Conservation (phyloP, 257 asterid genomes). For the Solanum dulcamara region DNA sequence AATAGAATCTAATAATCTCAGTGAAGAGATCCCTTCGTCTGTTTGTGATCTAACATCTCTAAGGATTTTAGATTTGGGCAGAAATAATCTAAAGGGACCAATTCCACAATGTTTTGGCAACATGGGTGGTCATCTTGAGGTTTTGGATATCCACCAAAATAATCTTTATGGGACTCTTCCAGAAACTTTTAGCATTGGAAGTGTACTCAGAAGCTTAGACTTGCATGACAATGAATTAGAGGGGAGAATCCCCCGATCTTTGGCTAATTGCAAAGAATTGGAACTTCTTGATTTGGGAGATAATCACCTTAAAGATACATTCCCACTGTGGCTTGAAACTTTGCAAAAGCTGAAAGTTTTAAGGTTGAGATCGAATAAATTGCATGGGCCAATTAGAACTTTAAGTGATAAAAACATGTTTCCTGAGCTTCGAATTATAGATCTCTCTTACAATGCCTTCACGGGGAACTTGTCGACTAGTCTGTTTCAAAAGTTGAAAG, state of each 20-base stretch:
- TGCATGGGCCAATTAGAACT: neutral
- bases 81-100: too few relatives aligned
- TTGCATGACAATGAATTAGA: neutral
- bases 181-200: neutral
- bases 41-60: too few relatives aligned
- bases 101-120: neutral
- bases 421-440: neutral
- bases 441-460: neutral
- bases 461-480: neutral
- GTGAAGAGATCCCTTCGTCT: neutral
- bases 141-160: neutral
- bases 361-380: neutral
- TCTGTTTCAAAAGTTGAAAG: neutral
- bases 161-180: neutral
- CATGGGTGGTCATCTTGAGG: neutral
- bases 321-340: neutral
- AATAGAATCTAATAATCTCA: neutral
- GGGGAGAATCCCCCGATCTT: neutral
- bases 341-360: neutral
- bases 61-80: neutral
- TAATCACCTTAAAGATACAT: neutral
- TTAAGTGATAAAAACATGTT: neutral
- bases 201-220: neutral
- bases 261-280: neutral
- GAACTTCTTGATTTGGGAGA: neutral